Base-by-base conservation (phyloP, 805 yeast species). In the Starmerella apicola region DNA sequence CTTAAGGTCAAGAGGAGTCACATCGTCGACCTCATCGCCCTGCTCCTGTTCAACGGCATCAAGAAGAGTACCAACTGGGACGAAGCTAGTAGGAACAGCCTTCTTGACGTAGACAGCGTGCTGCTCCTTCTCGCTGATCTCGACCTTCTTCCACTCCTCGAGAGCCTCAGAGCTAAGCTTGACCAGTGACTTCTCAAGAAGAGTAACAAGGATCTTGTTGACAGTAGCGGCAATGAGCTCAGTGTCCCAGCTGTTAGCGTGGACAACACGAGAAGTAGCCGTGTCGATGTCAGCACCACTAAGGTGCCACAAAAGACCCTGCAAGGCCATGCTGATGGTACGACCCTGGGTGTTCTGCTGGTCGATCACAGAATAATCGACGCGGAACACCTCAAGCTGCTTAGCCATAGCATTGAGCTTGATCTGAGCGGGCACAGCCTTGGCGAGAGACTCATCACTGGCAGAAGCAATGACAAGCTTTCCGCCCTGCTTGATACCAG, bases 241-340 rank as follows among this genome's bases (percentile, higher is more conserved):
- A 44, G 83, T 81, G 47, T 78, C 84, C 37, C 79, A 71, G 37
- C 94, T 91, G 45, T 80, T 79, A 13, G 91, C 77, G 57, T 78
- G 82, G 61, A 79, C 74, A 51, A 84, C 72, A 57, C 78, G 78
- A 60, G 82, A 76, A 44, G 81, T 84, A 48, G 80, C 68, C 26
- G 76, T 76, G 36, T 76, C 78, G 33, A 75, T 66, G 29, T 68
- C 69, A 13, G 84, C 81, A 46, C 69, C 72, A 6, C 81, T 72
- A 32, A 70, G 64, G 44, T 70, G 70, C 94, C 94, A 84, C 66
- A 83, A 79, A 0, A 78, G 82, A 31, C 79, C 72, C 62, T 85
- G 94, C 42, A 74, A 63, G 36, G 84, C 83, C 58, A 85, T 78
- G 28, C 76, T 70, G 24, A 68, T 67, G 3, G 91, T 74, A 56